Percentiles rank a stretch among this genome's conserved stretches.
Conservation (phyloP, 2,329 filamentous ascomycete genomes). For the Aspergillus carbonarius region DNA sequence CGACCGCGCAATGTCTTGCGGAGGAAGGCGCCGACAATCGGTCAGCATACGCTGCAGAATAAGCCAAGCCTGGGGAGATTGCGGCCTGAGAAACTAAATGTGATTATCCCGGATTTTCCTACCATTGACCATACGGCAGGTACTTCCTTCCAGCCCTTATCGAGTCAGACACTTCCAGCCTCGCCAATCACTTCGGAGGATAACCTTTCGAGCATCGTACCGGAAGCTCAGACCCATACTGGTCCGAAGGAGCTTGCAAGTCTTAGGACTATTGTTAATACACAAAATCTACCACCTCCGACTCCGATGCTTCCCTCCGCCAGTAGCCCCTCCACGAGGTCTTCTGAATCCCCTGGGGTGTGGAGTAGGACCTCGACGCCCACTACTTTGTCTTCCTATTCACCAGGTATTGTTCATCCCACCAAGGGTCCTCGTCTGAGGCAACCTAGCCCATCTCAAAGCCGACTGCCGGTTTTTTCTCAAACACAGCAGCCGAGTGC, state of each 20-base stretch:
- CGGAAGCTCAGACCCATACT: conserved; percentile 19
- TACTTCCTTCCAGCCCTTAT: conserved; percentile 7
- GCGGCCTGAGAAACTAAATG: conserved; percentile 28
- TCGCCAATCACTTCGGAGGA: conserved; percentile 18
- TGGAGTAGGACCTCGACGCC: conserved; percentile 51
- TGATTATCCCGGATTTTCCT: conserved; percentile 29
- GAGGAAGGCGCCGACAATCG: conserved; percentile 43
- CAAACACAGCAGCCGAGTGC: conserved; percentile 22
- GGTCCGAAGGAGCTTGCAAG: conserved; percentile 41
- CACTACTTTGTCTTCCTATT: conserved; percentile 51
- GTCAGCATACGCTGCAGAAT: conserved; percentile 30
- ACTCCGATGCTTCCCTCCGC: conserved; percentile 40
- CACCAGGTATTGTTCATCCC: conserved; percentile 46
- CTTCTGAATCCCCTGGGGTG: conserved; percentile 47
- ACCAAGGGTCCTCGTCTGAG: conserved; percentile 37
- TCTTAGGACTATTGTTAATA: conserved; percentile 36
- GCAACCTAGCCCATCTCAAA: conserved; percentile 38
- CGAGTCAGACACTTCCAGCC: conserved; percentile 14
- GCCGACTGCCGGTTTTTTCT: conserved; percentile 36
- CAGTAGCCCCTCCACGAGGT: conserved; percentile 47
- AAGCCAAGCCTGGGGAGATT: conserved; percentile 13
- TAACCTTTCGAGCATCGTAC: conserved; percentile 14
- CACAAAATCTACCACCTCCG: conserved; percentile 37
- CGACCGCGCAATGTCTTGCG: conserved; percentile 42
- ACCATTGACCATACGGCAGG: conserved; percentile 20